These are phyloP conservation scores for Limnanthes douglasii DNA, from an alignment of 345 rosid species.

Conservation along the genomic window DNA sequence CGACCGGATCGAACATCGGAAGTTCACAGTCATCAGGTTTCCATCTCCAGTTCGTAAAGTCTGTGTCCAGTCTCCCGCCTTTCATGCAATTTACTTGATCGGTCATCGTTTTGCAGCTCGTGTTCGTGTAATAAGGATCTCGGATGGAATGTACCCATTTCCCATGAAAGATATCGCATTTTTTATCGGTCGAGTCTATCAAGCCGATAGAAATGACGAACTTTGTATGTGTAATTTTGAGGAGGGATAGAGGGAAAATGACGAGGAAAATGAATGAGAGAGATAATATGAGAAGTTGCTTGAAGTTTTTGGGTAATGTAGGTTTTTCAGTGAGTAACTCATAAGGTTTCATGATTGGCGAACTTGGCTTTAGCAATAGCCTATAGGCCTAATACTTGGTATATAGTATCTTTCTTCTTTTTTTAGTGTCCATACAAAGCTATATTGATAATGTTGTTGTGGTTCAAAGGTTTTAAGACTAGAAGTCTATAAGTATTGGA, in stretches of 20 bases:
- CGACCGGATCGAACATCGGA: conserved; percentile 52
- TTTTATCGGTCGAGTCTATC: conserved; percentile 10
- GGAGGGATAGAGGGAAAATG: conserved; percentile 9
- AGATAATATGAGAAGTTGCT: conserved; percentile 1
- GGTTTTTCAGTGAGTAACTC: conserved; percentile 3
- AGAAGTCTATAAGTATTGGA: too few species aligned
- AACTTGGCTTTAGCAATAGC: too few species aligned
- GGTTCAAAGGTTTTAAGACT: too few species aligned
- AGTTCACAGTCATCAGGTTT: conserved; percentile 68
- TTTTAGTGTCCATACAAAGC: too few species aligned
- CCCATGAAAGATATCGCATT: conserved; percentile 62
- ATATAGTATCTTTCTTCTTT: too few species aligned
- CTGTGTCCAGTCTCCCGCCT: conserved; percentile 61
- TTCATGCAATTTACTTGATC: conserved; percentile 86
- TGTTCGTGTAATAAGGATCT: conserved; percentile 79
- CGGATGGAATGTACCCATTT: conserved; percentile 58
- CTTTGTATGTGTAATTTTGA: neutral
- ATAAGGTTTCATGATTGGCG: too few species aligned
- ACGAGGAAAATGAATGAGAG: conserved; percentile 7
- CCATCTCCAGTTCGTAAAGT: conserved; percentile 76
- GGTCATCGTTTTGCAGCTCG: conserved; percentile 69
- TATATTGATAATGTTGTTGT: too few species aligned
- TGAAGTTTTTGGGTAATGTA: neutral
- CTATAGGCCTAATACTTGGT: too few species aligned
- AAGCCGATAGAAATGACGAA: too few species aligned